Evolutionary conservation across 2,329 filamentous ascomycete genomes (phyloP).

Genomic region (Diaporthe nobilis): DNA sequence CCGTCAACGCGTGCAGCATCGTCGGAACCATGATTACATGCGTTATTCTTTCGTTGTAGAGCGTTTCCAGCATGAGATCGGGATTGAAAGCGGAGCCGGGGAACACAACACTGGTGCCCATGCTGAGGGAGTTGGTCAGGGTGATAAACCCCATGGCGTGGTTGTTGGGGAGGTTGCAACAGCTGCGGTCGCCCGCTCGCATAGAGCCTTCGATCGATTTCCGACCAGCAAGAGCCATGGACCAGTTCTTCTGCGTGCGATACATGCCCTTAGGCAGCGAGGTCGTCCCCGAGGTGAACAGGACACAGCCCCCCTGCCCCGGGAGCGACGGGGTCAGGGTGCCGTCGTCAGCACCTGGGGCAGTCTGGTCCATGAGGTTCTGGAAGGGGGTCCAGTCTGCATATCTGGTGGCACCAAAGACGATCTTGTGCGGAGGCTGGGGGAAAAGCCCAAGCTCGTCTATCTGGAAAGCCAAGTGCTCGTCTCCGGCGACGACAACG

Average conservation of each 20-base stretch:
- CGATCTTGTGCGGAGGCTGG: not conserved
- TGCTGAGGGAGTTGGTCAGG: not conserved
- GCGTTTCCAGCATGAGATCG: conserved; percentile 20
- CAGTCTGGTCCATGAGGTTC: conserved; percentile 11
- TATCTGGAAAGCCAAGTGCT: conserved; percentile 30
- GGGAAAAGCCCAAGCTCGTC: conserved; percentile 18
- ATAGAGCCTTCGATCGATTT: not conserved
- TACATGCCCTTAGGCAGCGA: conserved; percentile 35
- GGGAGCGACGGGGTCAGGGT: not conserved
- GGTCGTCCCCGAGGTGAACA: conserved; percentile 35
- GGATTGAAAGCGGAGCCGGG: conserved; percentile 21
- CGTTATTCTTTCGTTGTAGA: conserved; percentile 16
- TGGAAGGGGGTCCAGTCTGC: conserved; percentile 29
- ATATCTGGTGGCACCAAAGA: conserved; percentile 18
- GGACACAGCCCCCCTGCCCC: not conserved
- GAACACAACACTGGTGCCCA: not conserved
- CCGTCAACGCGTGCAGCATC: conserved; percentile 21
- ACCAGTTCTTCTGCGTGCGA: not conserved
- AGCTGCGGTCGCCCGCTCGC: not conserved
- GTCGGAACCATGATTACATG: conserved; percentile 29
- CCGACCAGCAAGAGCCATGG: not conserved
- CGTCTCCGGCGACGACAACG: conserved; percentile 8
- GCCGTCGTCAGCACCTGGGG: not conserved
- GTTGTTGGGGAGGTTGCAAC: conserved; percentile 31
- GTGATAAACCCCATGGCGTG: conserved; percentile 32